These are phyloP conservation scores for Debaryomycetaceae sp. DNA, from an alignment of 1,139 yeast species.

Conservation along the genomic window DNA sequence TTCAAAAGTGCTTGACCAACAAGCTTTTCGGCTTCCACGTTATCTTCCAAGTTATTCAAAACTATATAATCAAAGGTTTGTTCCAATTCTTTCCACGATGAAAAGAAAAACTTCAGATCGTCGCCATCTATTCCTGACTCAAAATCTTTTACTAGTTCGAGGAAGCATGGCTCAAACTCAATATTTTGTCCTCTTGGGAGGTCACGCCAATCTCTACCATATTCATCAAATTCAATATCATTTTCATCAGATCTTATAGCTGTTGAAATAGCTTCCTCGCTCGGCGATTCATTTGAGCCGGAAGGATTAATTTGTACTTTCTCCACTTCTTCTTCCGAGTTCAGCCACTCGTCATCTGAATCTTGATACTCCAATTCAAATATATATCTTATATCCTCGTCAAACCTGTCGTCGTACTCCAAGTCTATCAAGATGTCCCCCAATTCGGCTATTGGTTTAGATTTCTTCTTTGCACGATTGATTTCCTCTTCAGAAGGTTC, in stretches of 20 bases:
- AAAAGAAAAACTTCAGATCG: conserved; percentile 26
- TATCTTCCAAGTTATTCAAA: conserved; percentile 23
- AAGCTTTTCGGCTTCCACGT: conserved; percentile 23
- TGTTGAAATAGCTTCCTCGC: conserved; percentile 14
- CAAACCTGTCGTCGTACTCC: conserved; percentile 65
- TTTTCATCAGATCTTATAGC: conserved; percentile 30
- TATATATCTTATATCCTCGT: conserved; percentile 69
- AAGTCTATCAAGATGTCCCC: conserved; percentile 54
- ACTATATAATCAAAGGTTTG: conserved; percentile 26
- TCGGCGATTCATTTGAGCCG: conserved; percentile 3
- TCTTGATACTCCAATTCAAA: conserved; percentile 57
- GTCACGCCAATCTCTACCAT: conserved; percentile 69
- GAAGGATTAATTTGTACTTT: conserved; percentile 2
- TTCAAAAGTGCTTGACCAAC: conserved; percentile 40
- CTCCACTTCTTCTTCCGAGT: conserved; percentile 14
- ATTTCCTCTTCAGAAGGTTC: conserved; percentile 11
- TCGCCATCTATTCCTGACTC: conserved; percentile 15
- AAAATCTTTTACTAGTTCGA: conserved; percentile 13
- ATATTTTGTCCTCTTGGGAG: conserved; percentile 56
- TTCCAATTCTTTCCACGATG: conserved; percentile 28
- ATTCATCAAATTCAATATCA: conserved; percentile 48
- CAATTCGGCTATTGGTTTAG: conserved; percentile 34
- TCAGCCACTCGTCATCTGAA: conserved; percentile 29
- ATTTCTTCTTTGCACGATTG: conserved; percentile 18
- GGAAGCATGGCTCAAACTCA: conserved; percentile 16